These are phyloP conservation scores for Xerocomellus chrysenteron DNA, from an alignment of 768 basidiomycete genomes.

Conservation along the genomic window DNA sequence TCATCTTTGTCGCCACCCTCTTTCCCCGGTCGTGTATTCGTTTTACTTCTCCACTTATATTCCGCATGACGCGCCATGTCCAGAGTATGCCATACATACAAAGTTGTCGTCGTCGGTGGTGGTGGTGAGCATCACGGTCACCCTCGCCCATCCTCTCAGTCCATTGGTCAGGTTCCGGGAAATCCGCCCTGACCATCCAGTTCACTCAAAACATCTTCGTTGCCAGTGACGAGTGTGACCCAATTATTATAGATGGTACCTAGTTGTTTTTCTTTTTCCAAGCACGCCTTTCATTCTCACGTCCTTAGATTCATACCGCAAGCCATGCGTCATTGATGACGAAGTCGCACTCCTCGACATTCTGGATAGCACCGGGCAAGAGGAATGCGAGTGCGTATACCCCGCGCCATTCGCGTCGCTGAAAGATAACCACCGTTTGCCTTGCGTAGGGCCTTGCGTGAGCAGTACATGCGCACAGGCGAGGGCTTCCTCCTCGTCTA, in stretches of 20 bases:
- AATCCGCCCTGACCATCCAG: slow-evolving; percentile 95
- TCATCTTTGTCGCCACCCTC: no score
- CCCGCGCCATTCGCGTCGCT: slow-evolving; percentile 41
- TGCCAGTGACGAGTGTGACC: slow-evolving; percentile 90
- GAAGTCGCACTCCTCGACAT: slow-evolving; percentile 97
- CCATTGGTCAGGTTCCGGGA: slow-evolving; percentile 44
- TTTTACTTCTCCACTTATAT: background rate
- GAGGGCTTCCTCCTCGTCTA: slow-evolving; percentile 98
- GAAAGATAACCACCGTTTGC: background rate
- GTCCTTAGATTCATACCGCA: slow-evolving; percentile 85
- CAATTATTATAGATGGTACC: slow-evolving; percentile 91
- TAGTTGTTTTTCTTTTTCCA: slow-evolving; percentile 7
- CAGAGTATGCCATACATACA: slow-evolving; percentile 60
- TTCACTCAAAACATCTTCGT: slow-evolving; percentile 97
- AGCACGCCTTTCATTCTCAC: background rate
- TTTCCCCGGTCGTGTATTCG: no score
- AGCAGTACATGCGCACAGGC: slow-evolving; percentile 98
- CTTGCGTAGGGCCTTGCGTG: slow-evolving; percentile 84
- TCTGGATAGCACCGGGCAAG: slow-evolving; percentile 95
- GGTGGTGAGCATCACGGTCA: slow-evolving; percentile 67
- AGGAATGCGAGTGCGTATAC: slow-evolving; percentile 86
- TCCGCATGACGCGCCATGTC: slow-evolving; percentile 25
- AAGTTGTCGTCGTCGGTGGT: slow-evolving; percentile 97
- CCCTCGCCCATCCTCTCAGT: slow-evolving; percentile 20
- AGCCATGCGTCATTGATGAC: slow-evolving; percentile 97